phyloP scores from a whole-genome alignment of 768 basidiomycete species.

The Boletus eberwhitei region DNA sequence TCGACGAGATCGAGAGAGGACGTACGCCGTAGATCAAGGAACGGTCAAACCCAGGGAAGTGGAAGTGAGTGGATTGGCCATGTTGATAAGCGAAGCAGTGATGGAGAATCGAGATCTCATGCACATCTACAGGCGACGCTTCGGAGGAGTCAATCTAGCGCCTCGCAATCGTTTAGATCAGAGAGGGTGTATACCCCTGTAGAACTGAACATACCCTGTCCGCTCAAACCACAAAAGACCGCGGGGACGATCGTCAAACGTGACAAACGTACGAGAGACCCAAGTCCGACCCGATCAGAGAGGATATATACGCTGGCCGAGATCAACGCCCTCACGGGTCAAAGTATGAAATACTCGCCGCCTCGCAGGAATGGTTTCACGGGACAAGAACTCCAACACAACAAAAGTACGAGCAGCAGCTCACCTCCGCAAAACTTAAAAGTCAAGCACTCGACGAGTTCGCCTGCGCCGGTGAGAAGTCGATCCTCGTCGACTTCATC shows the following conservation, averaged over 20 bases:
- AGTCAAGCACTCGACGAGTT: slow-evolving; percentile 6
- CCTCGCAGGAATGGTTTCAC: slow-evolving; percentile 14
- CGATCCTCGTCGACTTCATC: slow-evolving; percentile 38
- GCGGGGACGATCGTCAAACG: slow-evolving; percentile 11
- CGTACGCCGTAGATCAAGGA: slow-evolving; percentile 9
- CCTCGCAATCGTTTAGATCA: slow-evolving; percentile 23
- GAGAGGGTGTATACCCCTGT: slow-evolving; percentile 23
- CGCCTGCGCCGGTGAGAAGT: slow-evolving; percentile 14
- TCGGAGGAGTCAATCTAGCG: slow-evolving; percentile 18
- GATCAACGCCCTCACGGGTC: slow-evolving; percentile 30
- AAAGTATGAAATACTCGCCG: slow-evolving; percentile 24
- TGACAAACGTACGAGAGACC: slow-evolving; percentile 18
- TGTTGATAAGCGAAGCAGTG: not conserved
- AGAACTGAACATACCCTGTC: slow-evolving; percentile 15
- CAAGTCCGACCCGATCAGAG: slow-evolving; percentile 32
- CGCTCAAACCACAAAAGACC: slow-evolving; percentile 19
- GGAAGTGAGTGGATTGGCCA: slow-evolving; percentile 18
- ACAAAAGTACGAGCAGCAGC: slow-evolving; percentile 16
- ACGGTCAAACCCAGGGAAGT: slow-evolving; percentile 17
- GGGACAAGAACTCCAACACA: slow-evolving; percentile 10
- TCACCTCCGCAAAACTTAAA: slow-evolving; percentile 21
- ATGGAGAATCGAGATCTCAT: not conserved
- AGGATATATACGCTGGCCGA: slow-evolving; percentile 35
- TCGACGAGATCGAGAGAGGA: slow-evolving; percentile 11
- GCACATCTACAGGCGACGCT: slow-evolving; percentile 14